Conservation (phyloP, 2,329 filamentous ascomycete genomes). For the Mollisiaceae sp. region DNA sequence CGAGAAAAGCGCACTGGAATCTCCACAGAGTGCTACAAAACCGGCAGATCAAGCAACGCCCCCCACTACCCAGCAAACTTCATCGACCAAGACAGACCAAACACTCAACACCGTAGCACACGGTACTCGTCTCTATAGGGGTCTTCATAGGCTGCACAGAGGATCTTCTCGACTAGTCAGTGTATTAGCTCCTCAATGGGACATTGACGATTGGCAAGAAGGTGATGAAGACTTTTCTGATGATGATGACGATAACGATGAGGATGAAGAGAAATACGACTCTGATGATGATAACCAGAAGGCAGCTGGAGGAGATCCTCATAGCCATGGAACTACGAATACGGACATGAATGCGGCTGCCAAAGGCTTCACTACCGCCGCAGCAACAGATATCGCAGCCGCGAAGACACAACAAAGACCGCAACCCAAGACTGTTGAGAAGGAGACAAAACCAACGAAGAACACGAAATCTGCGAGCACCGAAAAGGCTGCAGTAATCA, state of each 20-base stretch:
- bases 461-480: neutral
- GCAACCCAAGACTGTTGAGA: neutral
- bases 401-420: conserved; percentile 2
- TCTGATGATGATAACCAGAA: neutral
- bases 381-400: neutral
- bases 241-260: conserved; percentile 4
- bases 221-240: conserved; percentile 8
- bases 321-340: neutral
- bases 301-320: neutral
- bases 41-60: no score
- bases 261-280: conserved; percentile 1
- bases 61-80: neutral
- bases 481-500: neutral
- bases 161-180: conserved; percentile 1
- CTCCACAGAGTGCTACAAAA: no score
- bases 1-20: no score
- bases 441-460: neutral
- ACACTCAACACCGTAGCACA: neutral
- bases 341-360: neutral
- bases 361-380: neutral
- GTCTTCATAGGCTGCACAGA: conserved; percentile 7
- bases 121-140: neutral
- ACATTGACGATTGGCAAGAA: neutral
- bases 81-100: neutral
- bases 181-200: neutral